Percentiles rank a stretch among this genome's conserved stretches.
Conservation (phyloP, 2,329 filamentous ascomycete species). For the Albophoma yamanashiensis region DNA sequence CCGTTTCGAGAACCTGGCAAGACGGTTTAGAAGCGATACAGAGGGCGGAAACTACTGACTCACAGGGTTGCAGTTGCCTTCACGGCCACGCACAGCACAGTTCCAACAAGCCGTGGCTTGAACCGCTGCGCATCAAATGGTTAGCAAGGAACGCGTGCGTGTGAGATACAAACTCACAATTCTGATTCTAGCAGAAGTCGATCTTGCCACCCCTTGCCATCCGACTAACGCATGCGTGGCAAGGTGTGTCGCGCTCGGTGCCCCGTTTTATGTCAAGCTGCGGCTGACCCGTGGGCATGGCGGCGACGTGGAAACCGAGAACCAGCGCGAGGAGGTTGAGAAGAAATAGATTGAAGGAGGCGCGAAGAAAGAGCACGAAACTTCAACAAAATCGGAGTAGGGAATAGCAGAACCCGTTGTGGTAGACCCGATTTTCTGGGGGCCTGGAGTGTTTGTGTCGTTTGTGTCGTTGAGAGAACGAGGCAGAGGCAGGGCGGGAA, state of each 20-base stretch:
- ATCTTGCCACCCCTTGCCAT: too few relatives aligned
- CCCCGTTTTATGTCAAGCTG: not conserved
- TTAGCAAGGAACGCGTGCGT: not conserved
- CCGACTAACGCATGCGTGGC: not conserved
- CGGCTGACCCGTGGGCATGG: not conserved
- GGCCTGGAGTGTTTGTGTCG: not conserved
- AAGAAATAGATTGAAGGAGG: not conserved
- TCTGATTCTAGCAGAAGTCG: not conserved
- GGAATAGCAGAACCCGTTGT: not conserved
- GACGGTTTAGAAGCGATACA: not conserved
- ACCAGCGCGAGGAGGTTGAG: not conserved
- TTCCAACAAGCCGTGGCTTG: not conserved
- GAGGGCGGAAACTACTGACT: not conserved
- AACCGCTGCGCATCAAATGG: not conserved
- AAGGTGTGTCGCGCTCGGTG: not conserved
- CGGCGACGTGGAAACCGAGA: not conserved
- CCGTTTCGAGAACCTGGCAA: not conserved
- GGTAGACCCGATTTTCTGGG: not conserved
- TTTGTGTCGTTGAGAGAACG: not conserved
- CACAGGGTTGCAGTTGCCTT: not conserved
- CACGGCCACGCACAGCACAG: not conserved
- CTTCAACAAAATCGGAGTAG: not conserved
- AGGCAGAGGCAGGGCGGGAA: not conserved
- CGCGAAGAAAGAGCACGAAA: not conserved
- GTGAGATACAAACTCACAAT: not conserved